A percentile compares a stretch with the other conserved stretches of the same genome.
These are phyloP conservation scores for Helianthus annuus DNA, from an alignment of 129 eudicot species.

Conservation along the genomic window DNA sequence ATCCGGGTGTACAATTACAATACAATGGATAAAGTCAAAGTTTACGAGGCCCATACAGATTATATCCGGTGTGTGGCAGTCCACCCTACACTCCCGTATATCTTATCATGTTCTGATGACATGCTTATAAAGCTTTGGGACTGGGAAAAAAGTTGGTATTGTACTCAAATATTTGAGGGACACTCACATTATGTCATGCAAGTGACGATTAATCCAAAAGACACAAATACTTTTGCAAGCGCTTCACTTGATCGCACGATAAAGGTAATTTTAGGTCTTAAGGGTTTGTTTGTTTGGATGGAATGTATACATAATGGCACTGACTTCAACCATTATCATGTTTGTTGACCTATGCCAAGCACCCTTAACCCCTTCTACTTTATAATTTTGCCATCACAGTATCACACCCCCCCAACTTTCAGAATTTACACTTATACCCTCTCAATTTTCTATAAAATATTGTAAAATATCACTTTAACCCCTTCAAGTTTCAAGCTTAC, in stretches of 20 bases:
- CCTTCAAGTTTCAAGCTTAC: no score
- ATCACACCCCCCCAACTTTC: no score
- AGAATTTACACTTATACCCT: no score
- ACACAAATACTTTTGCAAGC: conserved; percentile 93
- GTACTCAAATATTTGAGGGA: conserved; percentile 96
- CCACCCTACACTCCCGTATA: conserved; percentile 95
- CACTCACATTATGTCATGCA: conserved; percentile 99
- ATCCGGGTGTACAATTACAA: conserved; percentile 97
- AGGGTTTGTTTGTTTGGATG: not conserved
- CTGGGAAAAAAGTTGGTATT: conserved; percentile 95
- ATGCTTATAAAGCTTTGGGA: conserved; percentile 99
- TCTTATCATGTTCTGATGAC: conserved; percentile 96
- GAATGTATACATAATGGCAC: no score
- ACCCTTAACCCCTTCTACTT: no score
- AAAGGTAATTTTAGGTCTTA: conserved; percentile 52
- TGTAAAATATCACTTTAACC: no score
- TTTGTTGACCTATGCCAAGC: conserved; percentile 1
- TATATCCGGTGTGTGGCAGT: conserved; percentile 97
- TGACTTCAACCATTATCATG: not conserved
- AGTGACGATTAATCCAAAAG: conserved; percentile 93
- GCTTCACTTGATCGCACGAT: conserved; percentile 99
- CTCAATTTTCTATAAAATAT: no score
- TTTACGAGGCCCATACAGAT: conserved; percentile 90
- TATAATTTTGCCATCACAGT: no score
- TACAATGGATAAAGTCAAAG: conserved; percentile 95